Evolutionary conservation across 148 eudicot genomes (phyloP), one percentile per base, ranked within the genome.

Genomic region (Diospyros lotus): DNA sequence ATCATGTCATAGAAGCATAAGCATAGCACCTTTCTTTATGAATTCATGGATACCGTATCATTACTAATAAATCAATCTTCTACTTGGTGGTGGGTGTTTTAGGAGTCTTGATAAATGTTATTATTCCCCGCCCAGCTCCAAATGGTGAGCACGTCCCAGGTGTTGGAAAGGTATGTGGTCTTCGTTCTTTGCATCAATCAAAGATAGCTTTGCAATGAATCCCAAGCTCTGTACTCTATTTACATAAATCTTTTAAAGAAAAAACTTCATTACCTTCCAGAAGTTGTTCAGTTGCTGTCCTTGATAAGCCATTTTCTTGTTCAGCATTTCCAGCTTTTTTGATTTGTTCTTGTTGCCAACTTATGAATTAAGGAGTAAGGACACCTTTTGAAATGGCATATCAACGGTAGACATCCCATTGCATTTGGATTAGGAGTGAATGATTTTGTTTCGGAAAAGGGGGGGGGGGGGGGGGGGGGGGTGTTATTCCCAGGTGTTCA

Each of bases 121-220:
- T 94, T 41, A 94, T 94, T 71, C 98, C 98, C 38, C 91, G 97
- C 8, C 98, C 96, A 3, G 45, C 74, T 72, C 60, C 79, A 43
- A 82, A 80, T 71, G 93, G 87, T n/a, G 89, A 87, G 61, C 84
- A 77, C 41, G 53, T 71, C 48, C 84, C 89, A 58, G 97, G 97
- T 74, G 88, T 91, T 84, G 98, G 98, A 63, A 94, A 92, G 97
- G 98, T 90, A 91, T 13, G 18, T 79, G 56, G 2, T 15, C 68
- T 67, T 53, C 42, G 13, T 66, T 12, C 55, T 15, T 43, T 69
- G 52, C 43, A 68, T 55, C 8, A 48, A 14, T 54, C 18, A 54
- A 53, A 53, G n/a, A 11, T 52, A 51, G 58, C 44, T 51, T 69
- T 53, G 44, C 14, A 50, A 48, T 45, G 71, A 69, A 69, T 50